Percentiles rank a stretch among this genome's conserved stretches.
Evolutionary conservation across 192 early-diverging fungal genomes (phyloP).

Genomic region (Ambispora gerdemannii): DNA sequence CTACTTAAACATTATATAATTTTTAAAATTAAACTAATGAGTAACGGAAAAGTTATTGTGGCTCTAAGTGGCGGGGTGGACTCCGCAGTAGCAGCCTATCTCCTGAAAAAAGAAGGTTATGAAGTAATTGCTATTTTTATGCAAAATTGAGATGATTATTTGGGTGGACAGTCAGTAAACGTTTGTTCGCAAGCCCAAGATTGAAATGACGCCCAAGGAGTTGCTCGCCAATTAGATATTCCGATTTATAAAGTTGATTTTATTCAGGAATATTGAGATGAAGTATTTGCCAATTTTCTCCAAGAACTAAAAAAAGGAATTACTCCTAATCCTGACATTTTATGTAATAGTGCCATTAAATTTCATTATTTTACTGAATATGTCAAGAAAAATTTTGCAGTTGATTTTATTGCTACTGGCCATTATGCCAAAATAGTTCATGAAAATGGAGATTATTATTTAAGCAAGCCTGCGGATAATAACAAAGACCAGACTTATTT

Average conservation of each 20-base stretch:
- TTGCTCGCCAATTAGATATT: conserved; percentile 2
- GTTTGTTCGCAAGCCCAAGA: conserved; percentile 5
- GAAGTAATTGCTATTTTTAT: conserved; percentile 10
- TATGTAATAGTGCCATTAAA: conserved; percentile 11
- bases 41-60: background rate
- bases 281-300: conserved; percentile 11
- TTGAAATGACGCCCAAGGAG: conserved; percentile 1
- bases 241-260: conserved; percentile 17
- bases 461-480: background rate
- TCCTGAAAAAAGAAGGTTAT: conserved; percentile 9
- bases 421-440: conserved; percentile 15
- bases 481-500: conserved; percentile 20
- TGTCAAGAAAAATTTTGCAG: background rate
- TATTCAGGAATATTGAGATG: conserved; percentile 3
- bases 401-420: conserved; percentile 8
- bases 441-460: conserved; percentile 11
- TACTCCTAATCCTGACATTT: conserved; percentile 18
- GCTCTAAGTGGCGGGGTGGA: conserved; percentile 8
- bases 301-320: conserved; percentile 4
- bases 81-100: conserved; percentile 1
- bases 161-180: background rate
- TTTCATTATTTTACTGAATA: background rate
- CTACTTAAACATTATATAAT: too few species aligned
- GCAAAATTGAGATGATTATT: conserved; percentile 16
- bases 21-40: too few species aligned